A percentile compares a stretch with the other conserved stretches of the same genome.
Conservation (phyloP, 495 filamentous ascomycete genomes). For the Neurospora sp. region DNA sequence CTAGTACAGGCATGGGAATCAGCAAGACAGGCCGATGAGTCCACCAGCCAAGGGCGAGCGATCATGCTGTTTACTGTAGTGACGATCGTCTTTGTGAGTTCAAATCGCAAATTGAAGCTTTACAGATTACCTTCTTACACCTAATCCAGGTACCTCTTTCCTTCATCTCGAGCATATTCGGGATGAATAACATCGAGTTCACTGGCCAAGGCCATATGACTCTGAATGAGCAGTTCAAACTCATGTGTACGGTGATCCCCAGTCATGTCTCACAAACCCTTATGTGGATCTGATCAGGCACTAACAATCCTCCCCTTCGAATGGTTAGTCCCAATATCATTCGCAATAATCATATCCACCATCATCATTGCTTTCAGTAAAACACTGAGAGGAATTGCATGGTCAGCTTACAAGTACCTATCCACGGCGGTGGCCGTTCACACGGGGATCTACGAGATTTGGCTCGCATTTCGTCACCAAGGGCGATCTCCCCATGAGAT, state of each 20-base stretch:
- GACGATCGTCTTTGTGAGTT: slow-evolving; percentile 43
- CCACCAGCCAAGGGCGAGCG: slow-evolving; percentile 45
- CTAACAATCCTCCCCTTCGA: too few species aligned
- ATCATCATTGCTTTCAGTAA: slow-evolving; percentile 14
- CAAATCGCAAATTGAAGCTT: not conserved
- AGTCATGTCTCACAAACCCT: too few species aligned
- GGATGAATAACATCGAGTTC: slow-evolving; percentile 27
- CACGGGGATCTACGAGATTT: slow-evolving; percentile 13
- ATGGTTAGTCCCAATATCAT: slow-evolving; percentile 18
- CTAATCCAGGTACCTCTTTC: slow-evolving; percentile 18
- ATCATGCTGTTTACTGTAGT: slow-evolving; percentile 59
- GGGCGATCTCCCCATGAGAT: not conserved
- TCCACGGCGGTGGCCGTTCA: slow-evolving; percentile 3
- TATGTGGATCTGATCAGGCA: too few species aligned
- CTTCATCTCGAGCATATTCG: slow-evolving; percentile 27
- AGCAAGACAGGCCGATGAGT: slow-evolving; percentile 46
- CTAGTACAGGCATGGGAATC: slow-evolving; percentile 49
- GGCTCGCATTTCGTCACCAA: slow-evolving; percentile 2
- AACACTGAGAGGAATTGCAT: slow-evolving; percentile 5
- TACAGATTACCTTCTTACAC: too few species aligned
- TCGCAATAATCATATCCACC: slow-evolving; percentile 15
- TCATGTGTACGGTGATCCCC: not conserved
- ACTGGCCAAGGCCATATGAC: not conserved
- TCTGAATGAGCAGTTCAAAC: not conserved
- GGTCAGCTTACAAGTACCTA: slow-evolving; percentile 7